Conservation (phyloP, 176 grass and related monocot species). For the Aegilops bicornis region DNA sequence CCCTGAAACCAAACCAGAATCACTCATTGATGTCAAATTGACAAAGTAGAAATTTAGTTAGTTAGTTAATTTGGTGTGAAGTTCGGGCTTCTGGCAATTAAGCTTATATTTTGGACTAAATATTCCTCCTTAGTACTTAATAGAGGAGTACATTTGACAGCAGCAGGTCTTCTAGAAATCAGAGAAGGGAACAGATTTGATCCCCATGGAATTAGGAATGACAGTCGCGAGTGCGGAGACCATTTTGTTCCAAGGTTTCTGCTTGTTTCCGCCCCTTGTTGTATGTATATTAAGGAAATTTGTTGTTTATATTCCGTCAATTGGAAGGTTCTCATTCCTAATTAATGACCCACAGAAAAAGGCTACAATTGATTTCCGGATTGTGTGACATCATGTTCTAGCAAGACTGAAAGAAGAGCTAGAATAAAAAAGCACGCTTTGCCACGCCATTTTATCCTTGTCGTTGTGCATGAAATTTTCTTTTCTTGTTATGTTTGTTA, state of each 20-base stretch:
- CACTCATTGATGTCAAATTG: conserved; percentile 40
- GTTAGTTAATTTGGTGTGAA: background rate
- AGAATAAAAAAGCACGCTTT: no score
- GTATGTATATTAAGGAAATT: conserved; percentile 33
- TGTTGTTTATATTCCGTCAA: background rate
- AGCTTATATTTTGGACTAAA: background rate
- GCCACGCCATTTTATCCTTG: no score
- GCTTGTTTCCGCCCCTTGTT: conserved; percentile 18
- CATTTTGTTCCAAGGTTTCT: conserved; percentile 42
- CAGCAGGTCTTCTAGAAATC: conserved; percentile 7
- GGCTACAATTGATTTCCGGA: background rate
- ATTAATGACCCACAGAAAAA: background rate
- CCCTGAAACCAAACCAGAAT: conserved; percentile 8
- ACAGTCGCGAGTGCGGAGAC: background rate
- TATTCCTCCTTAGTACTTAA: background rate
- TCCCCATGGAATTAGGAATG: background rate
- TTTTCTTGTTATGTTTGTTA: no score
- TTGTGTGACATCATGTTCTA: background rate
- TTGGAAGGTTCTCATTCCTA: background rate
- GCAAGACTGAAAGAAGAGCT: no score
- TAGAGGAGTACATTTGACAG: conserved; percentile 11
- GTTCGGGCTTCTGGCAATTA: background rate
- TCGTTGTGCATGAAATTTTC: no score
- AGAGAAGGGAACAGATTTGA: background rate
- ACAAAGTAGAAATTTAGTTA: conserved; percentile 32